A percentile compares a stretch with the other conserved stretches of the same genome.
These are phyloP conservation scores for Podospora australis DNA, from an alignment of 495 filamentous ascomycete species.

Conservation along the genomic window DNA sequence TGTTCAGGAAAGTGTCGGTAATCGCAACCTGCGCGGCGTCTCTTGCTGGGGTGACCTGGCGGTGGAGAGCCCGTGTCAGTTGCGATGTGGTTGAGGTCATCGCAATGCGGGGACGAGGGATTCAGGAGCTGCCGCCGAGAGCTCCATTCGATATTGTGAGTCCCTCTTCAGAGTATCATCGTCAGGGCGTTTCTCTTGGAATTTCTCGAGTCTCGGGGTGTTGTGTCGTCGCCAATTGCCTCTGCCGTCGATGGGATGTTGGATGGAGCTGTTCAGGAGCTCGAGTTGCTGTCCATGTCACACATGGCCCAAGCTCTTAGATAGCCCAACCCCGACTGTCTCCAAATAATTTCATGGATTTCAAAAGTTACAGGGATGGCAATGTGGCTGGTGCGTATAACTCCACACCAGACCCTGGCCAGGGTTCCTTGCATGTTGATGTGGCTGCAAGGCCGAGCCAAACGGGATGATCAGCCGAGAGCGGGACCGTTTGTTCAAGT, in stretches of 20 bases:
- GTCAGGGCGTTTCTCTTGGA: background rate
- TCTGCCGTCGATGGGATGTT: no score
- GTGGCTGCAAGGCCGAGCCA: no score
- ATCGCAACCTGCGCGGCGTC: conserved; percentile 43
- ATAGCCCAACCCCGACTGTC: background rate
- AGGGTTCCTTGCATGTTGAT: no score
- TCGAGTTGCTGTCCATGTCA: background rate
- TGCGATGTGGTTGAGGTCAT: conserved; percentile 34
- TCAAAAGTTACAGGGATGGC: no score
- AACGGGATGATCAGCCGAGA: background rate
- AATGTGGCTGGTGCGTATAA: background rate
- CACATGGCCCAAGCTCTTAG: background rate
- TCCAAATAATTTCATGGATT: no score
- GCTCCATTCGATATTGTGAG: conserved; percentile 5
- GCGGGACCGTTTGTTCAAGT: background rate
- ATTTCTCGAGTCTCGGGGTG: background rate
- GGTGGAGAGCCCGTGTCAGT: conserved; percentile 38
- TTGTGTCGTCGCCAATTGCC: background rate
- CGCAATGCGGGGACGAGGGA: conserved; percentile 4
- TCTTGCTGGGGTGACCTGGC: conserved; percentile 21
- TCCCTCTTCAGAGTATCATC: conserved; percentile 1
- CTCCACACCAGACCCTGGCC: no score
- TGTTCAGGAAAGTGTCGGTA: conserved; percentile 33
- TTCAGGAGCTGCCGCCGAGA: conserved; percentile 1
- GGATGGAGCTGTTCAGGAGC: background rate